A percentile compares a stretch with the other conserved stretches of the same genome.
These are phyloP conservation scores for Fusarium poae DNA, from an alignment of 2,329 filamentous ascomycete species.

Conservation along the genomic window DNA sequence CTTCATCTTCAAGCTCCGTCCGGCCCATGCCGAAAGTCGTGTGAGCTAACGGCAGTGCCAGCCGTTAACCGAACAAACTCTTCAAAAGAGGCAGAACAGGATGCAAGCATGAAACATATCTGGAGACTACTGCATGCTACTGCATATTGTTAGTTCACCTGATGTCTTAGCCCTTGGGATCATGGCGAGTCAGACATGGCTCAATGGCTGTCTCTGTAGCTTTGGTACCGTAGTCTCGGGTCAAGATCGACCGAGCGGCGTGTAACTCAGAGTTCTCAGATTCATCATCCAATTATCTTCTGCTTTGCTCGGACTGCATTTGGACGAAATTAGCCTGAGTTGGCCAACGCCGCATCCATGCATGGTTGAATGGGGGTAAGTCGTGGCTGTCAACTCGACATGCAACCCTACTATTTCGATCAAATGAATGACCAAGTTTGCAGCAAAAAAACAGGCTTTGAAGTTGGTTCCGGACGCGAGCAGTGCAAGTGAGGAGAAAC, in stretches of 20 bases:
- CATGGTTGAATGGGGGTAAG: conserved; percentile 21
- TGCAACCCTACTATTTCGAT: conserved; percentile 12
- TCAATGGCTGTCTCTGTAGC: background rate
- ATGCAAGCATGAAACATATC: background rate
- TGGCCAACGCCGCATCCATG: conserved; percentile 15
- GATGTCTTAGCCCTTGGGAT: conserved; percentile 1
- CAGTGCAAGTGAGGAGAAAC: conserved; percentile 1
- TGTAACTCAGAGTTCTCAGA: background rate
- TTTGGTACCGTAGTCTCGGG: conserved; percentile 30
- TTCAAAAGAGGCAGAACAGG: conserved; percentile 8
- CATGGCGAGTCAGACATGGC: background rate
- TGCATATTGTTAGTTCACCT: conserved; percentile 19
- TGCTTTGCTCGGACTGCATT: background rate
- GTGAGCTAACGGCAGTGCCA: conserved; percentile 23
- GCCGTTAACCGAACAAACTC: conserved; percentile 19
- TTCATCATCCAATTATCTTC: background rate
- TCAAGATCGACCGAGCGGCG: conserved; percentile 22
- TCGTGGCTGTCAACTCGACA: conserved; percentile 14
- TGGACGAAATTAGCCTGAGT: conserved; percentile 32
- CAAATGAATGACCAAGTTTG: background rate
- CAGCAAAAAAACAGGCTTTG: background rate
- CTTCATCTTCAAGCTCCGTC: background rate
- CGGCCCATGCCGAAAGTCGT: background rate
- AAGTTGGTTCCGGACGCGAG: background rate
- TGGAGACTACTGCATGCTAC: conserved; percentile 3